Base-by-base conservation (phyloP, 2,329 filamentous ascomycete genomes). In the Cercospora zeae-maydis region DNA sequence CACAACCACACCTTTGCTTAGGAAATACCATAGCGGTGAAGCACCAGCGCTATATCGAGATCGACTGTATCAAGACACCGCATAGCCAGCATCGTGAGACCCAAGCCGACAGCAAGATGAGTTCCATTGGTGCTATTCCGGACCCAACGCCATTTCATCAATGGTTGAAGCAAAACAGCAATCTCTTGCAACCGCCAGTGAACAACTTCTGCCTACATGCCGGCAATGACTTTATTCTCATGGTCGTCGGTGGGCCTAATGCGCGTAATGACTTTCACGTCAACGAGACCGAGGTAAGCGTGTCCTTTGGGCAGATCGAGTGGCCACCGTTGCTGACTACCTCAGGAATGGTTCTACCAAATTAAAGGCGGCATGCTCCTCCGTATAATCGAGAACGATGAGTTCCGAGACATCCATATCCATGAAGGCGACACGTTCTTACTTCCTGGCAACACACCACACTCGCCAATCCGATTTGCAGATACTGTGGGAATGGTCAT, bases 141-240 rank as follows among this genome's bases (percentile, higher is more conserved):
- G 63, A 59, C 3, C 63, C 59, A 34, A 65, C 52, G 21, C 59
- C 59, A 19, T 65, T 60, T 6, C 51, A 59, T 30, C 49, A 59
- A 45, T 80, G 79, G 93, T 87, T 98, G 47, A 84, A 91, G 73
- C 86, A 92, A 75, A 97, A 98, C 78, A 88, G 89, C 0, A 92
- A 97, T 75, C 87, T 97, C 65, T 86, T 97, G 59, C 87, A 96
- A 76, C 95, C 95, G 0, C 95, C 95, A 2, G 88, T 98, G 73
- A 97, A 96, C 80, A 98, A 98, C 81, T 96, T 95, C 81, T 96
- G 93, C 79, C 91, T 98, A 72, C 96, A 96, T 80, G 89, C 96
- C 75, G 96, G 96, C 80, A 84, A 89, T 61, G 85, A 86, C 73
- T 85, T 93, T 63, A 92, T 89, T 52, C 89, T 95, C 74, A 95